Evolutionary conservation across 495 filamentous ascomycete species (phyloP), one percentile per base, ranked within the genome.

Genomic region (Xylaria scruposa): DNA sequence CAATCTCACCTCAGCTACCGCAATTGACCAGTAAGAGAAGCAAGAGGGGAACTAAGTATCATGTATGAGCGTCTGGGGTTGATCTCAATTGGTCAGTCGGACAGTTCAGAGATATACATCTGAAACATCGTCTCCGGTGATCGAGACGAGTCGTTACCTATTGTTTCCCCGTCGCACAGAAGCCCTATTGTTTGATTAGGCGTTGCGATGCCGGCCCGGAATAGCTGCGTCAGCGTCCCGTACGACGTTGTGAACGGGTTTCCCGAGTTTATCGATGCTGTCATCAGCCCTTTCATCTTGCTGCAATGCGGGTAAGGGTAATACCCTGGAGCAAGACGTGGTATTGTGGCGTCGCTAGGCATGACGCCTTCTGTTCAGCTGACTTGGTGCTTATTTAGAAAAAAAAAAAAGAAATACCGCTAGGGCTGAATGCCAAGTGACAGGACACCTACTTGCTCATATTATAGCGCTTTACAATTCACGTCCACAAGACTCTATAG

Each of bases 131-230:
- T 49, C 29, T 40, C 29, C 31, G 26, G 8, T 40, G 44, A 21
- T 53, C 4, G 29, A 36, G 36, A 33, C 6, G 2, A 19, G 36
- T 5, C 7, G 54, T 4, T 12, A 26, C 2, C n/a, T 3, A 21
- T 17, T 21, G 60, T 19, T 17, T 38, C 13, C 40, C 21, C 15
- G 67, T 61, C 29, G 67, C 38, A 60, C 54, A 33, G 42, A 47
- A 59, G 9, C 21, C 21, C 36, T 9, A 49, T 61, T 61, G 67
- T 69, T 69, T 69, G 67, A 61, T 69, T 60, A 31, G 24, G 49
- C 49, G 24, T 60, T 60, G 54, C 54, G 53, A 47, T 21, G 66
- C 17, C 17, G 40, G 53, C 38, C 29, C 26, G 63, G 29, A 53
- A 53, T 67, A 8, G 46, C 7, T 53, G 19, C 44, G n/a, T n/a